These are phyloP conservation scores for Glycine tomentella DNA, from an alignment of 306 rosid genomes.

Conservation along the genomic window DNA sequence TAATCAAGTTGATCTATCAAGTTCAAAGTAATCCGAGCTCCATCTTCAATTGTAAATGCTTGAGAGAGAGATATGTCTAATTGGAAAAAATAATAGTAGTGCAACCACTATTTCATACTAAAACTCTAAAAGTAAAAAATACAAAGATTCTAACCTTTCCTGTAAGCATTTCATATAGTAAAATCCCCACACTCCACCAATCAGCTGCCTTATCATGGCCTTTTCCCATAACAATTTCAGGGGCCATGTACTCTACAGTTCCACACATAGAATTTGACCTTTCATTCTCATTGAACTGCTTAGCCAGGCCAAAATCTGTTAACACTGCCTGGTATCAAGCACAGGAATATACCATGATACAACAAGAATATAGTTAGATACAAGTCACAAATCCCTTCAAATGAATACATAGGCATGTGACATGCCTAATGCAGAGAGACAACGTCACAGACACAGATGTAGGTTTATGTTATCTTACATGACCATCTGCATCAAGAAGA, in stretches of 20 bases:
- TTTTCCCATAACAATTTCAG: constrained; percentile 82
- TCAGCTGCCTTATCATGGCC: constrained; percentile 86
- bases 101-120: constrained; percentile 6
- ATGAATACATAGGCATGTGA: constrained; percentile 10
- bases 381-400: constrained; percentile 13
- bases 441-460: not conserved
- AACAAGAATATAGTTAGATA: constrained; percentile 14
- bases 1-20: constrained; percentile 29
- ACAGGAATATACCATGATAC: not conserved
- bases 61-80: not conserved
- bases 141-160: constrained; percentile 66
- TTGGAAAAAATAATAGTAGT: not conserved
- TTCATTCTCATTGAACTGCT: constrained; percentile 59
- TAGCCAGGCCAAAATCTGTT: constrained; percentile 89
- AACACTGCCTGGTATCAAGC: constrained; percentile 59
- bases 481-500: constrained; percentile 75
- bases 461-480: constrained; percentile 56
- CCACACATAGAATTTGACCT: constrained; percentile 86
- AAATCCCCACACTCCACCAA: constrained; percentile 91
- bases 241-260: constrained; percentile 82
- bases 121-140: not conserved
- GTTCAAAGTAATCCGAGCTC: constrained; percentile 21
- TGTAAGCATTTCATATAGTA: constrained; percentile 80
- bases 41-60: not conserved
- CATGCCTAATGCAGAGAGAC: constrained; percentile 22